Evolutionary conservation across 2,329 filamentous ascomycete species (phyloP), one percentile per base, ranked within the genome.

Genomic region (Ramichloridium luteum): DNA sequence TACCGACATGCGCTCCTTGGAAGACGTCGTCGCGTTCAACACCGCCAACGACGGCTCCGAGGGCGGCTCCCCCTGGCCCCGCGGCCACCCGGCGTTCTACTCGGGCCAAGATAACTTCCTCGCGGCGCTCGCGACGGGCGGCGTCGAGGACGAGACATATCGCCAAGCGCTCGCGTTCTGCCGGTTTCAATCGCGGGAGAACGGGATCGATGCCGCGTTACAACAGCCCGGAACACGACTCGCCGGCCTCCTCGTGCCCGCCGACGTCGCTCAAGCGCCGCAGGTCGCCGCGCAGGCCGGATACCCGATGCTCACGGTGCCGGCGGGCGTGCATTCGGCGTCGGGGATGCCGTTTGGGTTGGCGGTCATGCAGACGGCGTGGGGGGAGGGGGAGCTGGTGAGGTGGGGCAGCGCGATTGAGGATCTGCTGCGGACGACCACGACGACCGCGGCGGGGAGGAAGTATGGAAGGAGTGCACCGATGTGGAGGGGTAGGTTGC

Each of bases 221-320:
- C 54, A 47, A 5, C 51, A 65, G 41, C 53, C 61, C 13, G 59
- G 58, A 3, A 49, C 53, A 2, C 41, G 55, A 13, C 58, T 84
- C 1, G 66, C 73, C 34, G 79, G 69, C 2, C 60, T 85, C 2
- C 61, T 86, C 1, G 74, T 81, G 0, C 79, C 79, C 4, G 64
- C 77, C 0, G 72, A 79, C 46, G 74, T 78, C 3, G 78, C 68
- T 0, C 75, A 80, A 51, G 70, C 70, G 3, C 73, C 73, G 39
- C 73, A 81, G 54, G 70, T 81, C 37, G 74, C 77, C 0, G 80
- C 80, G 0, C 77, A 84, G 55, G 80, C 80, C 5, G 78, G 79
- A 0, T 85, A 84, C 48, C 80, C 79, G 0, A 66, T 80, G 48
- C 63, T 84, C 30, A 81, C 78, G 0, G 50, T 85, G 1, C 80